Base-by-base conservation (phyloP, 192 early-diverging fungal genomes). In the Bifiguratus adelaidae region DNA sequence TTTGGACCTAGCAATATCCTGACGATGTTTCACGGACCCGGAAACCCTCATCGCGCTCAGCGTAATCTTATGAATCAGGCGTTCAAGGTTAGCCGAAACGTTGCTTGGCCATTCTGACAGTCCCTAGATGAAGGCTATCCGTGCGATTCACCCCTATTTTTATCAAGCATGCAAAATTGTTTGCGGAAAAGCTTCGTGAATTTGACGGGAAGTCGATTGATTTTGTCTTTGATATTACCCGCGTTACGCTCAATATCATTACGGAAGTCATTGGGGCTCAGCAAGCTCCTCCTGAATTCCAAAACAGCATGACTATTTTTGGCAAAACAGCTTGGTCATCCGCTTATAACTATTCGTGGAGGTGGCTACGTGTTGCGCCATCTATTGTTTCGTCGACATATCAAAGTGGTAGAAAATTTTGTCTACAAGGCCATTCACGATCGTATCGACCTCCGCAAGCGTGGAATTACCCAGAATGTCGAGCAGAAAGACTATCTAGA, bases 321-420 rank as follows among this genome's bases (percentile, higher is more conserved):
- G 18, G 27, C 35, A 16, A 28, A 25, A 23, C 26, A n/a, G 24
- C 47, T 49, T 1, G 36, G 34, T 9, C 18, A 34, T 7, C 47
- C 47, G 8, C 8, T 35, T 7, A 13, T 49, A 3, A 28, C 35
- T 7, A 4, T 49, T 16, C 47, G 30, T 0, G 18, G 9, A 15
- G 47, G 47, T 19, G 47, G 47, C 2, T 49, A 49, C n/a, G 11
- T 49, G 9, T 34, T 49, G 47, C 47, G 47, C 3, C 35, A 49
- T 16, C 7, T 49, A 2, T 1, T 24, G 12, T 49, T 23, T 33
- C 33, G 47, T 8, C 4, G 28, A 2, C 30, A 28, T 15, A 49
- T 34, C 23, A 49, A 22, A n/a, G 16, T 49, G 19, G 47, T 49
- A 6, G 34, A 49, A 16, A 38, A 34, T 6, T 49, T 49, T 7